Base-by-base conservation (phyloP, 768 basidiomycete species). In the Plicaturopsis crispa region DNA sequence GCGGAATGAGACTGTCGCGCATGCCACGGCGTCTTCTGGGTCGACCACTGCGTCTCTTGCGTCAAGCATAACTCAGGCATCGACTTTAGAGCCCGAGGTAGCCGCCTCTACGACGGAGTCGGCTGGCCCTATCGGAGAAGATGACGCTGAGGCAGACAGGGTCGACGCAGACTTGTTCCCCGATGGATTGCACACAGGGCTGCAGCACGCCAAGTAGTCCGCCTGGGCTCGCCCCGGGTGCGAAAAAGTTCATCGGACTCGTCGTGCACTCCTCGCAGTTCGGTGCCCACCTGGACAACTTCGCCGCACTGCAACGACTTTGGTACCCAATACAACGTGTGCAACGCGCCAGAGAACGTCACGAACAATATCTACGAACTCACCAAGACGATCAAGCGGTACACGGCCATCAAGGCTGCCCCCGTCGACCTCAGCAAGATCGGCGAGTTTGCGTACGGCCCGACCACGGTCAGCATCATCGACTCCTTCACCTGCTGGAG, bases 241-340 rank as follows among this genome's bases (percentile, higher is more conserved):
- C 63, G 5, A 74, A 73, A 0, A 51, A 59, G 4, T 80, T 74
- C 45, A 37, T 36, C 0, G 74, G 73, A 1, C 61, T 58, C 0
- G 66, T 80, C 3, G 48, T 74, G 4, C 80, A 83, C 43, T 73
- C 76, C 0, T 67, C 64, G 0, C 44, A 73, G 30, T 73, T 80
- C 39, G 60, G 60, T 5, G 39, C 60, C 4, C 52, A 54, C 22
- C 45, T 70, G n/a, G 61, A 70, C 24, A 59, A 66, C 7, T 62
- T 78, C 6, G 45, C 75, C 7, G 35, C 33, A 3, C n/a, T n/a
- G n/a, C 55, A 84, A 87, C 52, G 96, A 99, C 62, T 99, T 98
- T 58, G 96, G 96, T 34, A 97, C 98, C 77, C 98, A 99, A 65
- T 99, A 96, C 71, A 99, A 99, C 62, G 84, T 91, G 34, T 82